These are phyloP conservation scores for Sporodiniella umbellata DNA, from an alignment of 371 early-diverging fungal species.

Conservation along the genomic window DNA sequence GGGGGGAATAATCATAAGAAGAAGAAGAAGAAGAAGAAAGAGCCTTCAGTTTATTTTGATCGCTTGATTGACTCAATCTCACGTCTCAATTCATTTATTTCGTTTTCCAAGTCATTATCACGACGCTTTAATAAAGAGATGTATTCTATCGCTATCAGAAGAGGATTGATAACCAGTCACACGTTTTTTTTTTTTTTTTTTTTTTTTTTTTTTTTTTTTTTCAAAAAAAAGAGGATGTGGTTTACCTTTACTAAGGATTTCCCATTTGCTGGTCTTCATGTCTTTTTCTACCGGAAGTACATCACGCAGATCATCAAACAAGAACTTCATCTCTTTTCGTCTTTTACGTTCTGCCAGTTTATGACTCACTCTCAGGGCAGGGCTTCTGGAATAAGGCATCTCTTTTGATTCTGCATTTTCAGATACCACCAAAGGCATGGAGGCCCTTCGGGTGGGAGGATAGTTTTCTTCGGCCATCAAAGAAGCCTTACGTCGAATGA, in stretches of 20 bases:
- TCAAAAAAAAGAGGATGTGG: neutral
- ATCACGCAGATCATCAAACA: slow-evolving; percentile 82
- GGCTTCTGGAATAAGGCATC: slow-evolving; percentile 67
- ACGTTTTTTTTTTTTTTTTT: too few relatives aligned
- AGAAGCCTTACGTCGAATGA: slow-evolving; percentile 15
- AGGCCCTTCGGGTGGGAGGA: slow-evolving; percentile 40
- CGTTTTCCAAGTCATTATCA: slow-evolving; percentile 48
- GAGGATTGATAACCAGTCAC: neutral
- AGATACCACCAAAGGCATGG: slow-evolving; percentile 40
- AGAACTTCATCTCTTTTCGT: slow-evolving; percentile 82
- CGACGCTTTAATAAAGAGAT: slow-evolving; percentile 47
- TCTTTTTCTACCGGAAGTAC: slow-evolving; percentile 72
- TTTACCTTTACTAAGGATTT: slow-evolving; percentile 78
- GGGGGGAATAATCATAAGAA: too few relatives aligned
- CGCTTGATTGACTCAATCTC: slow-evolving; percentile 37
- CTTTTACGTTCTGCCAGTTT: slow-evolving; percentile 85
- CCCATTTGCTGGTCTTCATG: slow-evolving; percentile 84
- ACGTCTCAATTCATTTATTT: slow-evolving; percentile 39
- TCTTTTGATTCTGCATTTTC: slow-evolving; percentile 23
- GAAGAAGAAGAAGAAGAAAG: too few relatives aligned
- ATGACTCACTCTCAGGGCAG: slow-evolving; percentile 70
- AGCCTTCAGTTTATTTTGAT: neutral
- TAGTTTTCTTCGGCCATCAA: slow-evolving; percentile 21
- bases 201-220: too few relatives aligned
- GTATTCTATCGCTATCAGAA: slow-evolving; percentile 46